Percentiles rank a stretch among this genome's conserved stretches.
These are phyloP conservation scores for Thymus mandschuricus DNA, from an alignment of 257 asterid genomes.

Conservation along the genomic window DNA sequence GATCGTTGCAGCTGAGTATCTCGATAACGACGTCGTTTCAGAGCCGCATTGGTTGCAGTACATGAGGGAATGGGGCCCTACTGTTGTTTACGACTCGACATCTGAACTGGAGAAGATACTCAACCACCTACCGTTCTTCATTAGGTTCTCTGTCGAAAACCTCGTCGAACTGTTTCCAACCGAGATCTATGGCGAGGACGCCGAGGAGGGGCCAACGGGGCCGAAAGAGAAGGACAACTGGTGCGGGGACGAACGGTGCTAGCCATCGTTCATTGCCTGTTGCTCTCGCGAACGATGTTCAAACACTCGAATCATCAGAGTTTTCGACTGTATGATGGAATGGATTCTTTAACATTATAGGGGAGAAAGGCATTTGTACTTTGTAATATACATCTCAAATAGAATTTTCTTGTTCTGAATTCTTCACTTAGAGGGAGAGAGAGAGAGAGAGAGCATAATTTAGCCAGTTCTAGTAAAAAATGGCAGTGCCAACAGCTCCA, in stretches of 20 bases:
- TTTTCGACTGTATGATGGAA: too few relatives aligned
- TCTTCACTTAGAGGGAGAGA: neutral
- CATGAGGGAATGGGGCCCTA: constrained; percentile 98
- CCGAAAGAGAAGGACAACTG: constrained; percentile 94
- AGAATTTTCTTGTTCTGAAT: neutral
- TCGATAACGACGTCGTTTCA: constrained; percentile 39
- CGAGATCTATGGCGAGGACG: constrained; percentile 78
- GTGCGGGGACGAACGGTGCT: constrained; percentile 82
- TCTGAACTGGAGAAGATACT: constrained; percentile 77
- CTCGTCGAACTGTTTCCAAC: constrained; percentile 74
- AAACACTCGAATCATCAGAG: too few relatives aligned
- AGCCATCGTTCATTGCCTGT: neutral
- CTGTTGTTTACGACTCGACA: constrained; percentile 64
- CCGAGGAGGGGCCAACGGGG: constrained; percentile 92
- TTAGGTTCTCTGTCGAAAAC: constrained; percentile 66
- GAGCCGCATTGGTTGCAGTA: constrained; percentile 89
- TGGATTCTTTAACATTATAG: too few relatives aligned
- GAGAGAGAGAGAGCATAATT: neutral
- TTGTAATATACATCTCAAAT: neutral
- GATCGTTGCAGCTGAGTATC: constrained; percentile 70
- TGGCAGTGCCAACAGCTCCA: neutral
- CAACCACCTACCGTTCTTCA: constrained; percentile 66
- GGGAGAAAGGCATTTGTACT: too few relatives aligned
- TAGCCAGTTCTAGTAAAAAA: constrained; percentile 1
- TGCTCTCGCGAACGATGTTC: neutral